Evolutionary conservation across 164 flowering plant species (phyloP), one percentile per base, ranked within the genome.

Genomic region (grape (Vitis vinifera)): DNA sequence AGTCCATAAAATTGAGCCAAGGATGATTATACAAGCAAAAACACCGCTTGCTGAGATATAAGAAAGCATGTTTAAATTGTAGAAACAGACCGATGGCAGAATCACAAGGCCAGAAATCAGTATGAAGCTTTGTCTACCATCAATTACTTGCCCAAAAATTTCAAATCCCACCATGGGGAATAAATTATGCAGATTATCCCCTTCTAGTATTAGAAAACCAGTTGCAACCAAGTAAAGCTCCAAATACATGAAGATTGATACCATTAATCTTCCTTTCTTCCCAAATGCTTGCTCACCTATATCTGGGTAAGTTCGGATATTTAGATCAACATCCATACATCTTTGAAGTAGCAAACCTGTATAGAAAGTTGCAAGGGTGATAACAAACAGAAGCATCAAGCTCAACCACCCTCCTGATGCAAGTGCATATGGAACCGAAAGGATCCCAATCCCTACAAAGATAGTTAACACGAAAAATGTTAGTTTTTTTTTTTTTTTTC

Each of bases 241-340:
- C 0, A 79, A 53, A 55, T 84, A 71, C 88, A 88, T 84, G 69
- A 84, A 73, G n/a, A 81, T 44, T 2, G 89, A 78, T 2, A 83
- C 77, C 7, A 88, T 9, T 1, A 70, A 66, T 77, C 86, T 82
- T 68, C 97, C 97, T 1, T 51, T 81, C 19, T 61, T 72, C 2
- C 98, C 98, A 71, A 92, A 94, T 23, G 98, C 98, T 3, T 56
- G 73, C 27, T 85, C 83, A 0, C 90, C 96, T 0, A 91, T 89
- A 53, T 91, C 93, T 3, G 91, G 90, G 51, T 91, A 91, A 17
- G 79, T 78, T 68, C 59, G 76, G 11, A 91, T 84, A 37, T 23
- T 58, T 8, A 85, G 66, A 62, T 88, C 83, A 0, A 55, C 63
- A 3, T 87, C 88, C 93, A 90, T 88, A 67, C 90, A 88, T 68